Base-by-base conservation (phyloP, 495 filamentous ascomycete species). In the Daldinia concentrica region DNA sequence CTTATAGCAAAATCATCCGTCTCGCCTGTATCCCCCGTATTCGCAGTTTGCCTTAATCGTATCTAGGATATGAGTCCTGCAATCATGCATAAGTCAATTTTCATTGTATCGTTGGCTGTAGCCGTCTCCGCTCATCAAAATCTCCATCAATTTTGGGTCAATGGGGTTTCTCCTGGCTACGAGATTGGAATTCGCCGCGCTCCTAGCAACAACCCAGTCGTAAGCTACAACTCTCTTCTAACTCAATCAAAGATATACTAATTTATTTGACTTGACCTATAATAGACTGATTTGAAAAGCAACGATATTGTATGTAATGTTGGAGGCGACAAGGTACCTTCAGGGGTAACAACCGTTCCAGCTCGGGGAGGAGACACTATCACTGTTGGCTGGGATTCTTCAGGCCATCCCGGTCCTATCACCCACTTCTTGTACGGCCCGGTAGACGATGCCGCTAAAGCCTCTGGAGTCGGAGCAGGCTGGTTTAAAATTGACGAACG, bases 101-200 rank as follows among this genome's bases (percentile, higher is more conserved):
- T 74, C 30, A 11, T 57, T 29, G 64, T 37, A n/a, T 66, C 59
- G 2, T 59, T 81, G 22, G 24, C 64, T 52, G 51, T 62, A 6
- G 66, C 65, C 29, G 78, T 72, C 55, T 75, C 78, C 9, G 77
- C 78, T 34, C 78, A 81, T 56, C 79, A 81, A 62, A 81, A 79
- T 60, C 76, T 81, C 24, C 78, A 81, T 34, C 79, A 81, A 59
- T 77, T 81, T 58, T 80, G 75, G 78, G 75, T 81, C 12, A 81
- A 81, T 30, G 79, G 69, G 58, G 75, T 70, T 37, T 74, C 68
- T 45, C 77, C 78, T n/a, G 78, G 77, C 12, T 80, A 80, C 43
- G 71, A 81, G 70, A 74, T 74, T 41, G 79, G 76, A 11, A 81
- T 80, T 52, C 75, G 78, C 22, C 77, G 76, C 30, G 68, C 79